phyloP scores from a whole-genome alignment of 768 basidiomycete genomes.

The Amyloporia xantha region DNA sequence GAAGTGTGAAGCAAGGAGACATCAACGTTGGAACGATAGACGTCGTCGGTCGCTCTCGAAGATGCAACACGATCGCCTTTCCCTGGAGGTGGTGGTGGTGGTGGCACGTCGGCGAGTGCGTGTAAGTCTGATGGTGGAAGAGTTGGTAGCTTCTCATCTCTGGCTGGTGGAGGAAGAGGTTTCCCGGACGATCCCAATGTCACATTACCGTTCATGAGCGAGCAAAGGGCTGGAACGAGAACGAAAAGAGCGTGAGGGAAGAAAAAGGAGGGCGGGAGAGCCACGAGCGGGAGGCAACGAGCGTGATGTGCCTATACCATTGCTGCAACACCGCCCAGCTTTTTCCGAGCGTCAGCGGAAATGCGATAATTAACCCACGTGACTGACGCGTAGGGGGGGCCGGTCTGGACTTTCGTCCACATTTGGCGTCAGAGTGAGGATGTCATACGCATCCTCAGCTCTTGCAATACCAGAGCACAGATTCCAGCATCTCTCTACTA shows the following conservation, averaged over 20 bases:
- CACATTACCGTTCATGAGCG: slow-evolving; percentile 16
- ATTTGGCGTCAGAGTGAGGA: too few species aligned
- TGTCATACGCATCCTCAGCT: too few species aligned
- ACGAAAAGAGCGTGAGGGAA: slow-evolving; percentile 14
- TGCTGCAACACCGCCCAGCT: background rate
- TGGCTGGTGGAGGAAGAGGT: slow-evolving; percentile 24
- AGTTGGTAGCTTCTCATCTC: slow-evolving; percentile 26
- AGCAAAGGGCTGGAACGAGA: background rate
- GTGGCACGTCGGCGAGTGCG: background rate
- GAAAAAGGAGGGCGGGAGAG: background rate
- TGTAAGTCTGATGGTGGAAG: slow-evolving; percentile 12
- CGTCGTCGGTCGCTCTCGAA: background rate
- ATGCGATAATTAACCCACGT: background rate
- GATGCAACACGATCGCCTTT: background rate
- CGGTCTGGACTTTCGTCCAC: too few species aligned
- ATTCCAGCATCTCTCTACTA: background rate
- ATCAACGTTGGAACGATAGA: slow-evolving; percentile 2
- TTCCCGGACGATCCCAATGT: slow-evolving; percentile 13
- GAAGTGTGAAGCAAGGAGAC: too few species aligned
- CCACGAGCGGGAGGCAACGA: too few species aligned
- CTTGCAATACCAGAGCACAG: too few species aligned
- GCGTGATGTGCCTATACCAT: too few species aligned
- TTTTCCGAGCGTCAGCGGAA: background rate
- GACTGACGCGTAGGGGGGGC: slow-evolving; percentile 1
- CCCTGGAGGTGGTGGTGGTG: background rate